These are phyloP conservation scores for Logfia minima DNA, from an alignment of 129 eudicot genomes.

Conservation along the genomic window DNA sequence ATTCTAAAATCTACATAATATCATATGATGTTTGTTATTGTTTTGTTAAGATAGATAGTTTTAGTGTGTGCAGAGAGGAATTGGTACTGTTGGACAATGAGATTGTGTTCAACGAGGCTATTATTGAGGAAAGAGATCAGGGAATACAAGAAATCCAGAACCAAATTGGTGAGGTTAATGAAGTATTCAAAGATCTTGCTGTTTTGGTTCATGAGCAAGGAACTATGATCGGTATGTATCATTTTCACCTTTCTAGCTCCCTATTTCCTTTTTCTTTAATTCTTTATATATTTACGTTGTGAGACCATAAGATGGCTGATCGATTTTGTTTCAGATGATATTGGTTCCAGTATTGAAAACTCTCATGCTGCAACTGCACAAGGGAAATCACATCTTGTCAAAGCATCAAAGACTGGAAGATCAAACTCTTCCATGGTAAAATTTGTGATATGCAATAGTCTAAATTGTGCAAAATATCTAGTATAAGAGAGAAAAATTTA, in stretches of 20 bases:
- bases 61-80: constrained; percentile 53
- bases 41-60: neutral
- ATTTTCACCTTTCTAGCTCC: constrained; percentile 4
- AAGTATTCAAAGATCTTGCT: constrained; percentile 66
- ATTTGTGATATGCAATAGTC: neutral
- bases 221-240: constrained; percentile 68
- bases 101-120: constrained; percentile 69
- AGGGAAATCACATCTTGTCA: constrained; percentile 75
- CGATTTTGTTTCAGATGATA: constrained; percentile 59
- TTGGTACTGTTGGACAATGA: constrained; percentile 73
- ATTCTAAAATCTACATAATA: neutral
- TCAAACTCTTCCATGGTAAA: constrained; percentile 91
- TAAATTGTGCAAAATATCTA: neutral
- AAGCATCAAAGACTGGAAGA: constrained; percentile 81
- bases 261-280: neutral
- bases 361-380: constrained; percentile 90
- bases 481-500: neutral
- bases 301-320: neutral
- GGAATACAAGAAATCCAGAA: constrained; percentile 66
- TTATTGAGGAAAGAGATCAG: constrained; percentile 81
- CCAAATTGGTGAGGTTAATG: constrained; percentile 69
- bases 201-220: constrained; percentile 87
- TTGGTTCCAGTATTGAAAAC: constrained; percentile 74
- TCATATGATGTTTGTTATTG: neutral
- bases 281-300: neutral